Evolutionary conservation across 352 stramenopile species (phyloP), one percentile per base, ranked within the genome.

Genomic region (Phytopythium montanum): DNA sequence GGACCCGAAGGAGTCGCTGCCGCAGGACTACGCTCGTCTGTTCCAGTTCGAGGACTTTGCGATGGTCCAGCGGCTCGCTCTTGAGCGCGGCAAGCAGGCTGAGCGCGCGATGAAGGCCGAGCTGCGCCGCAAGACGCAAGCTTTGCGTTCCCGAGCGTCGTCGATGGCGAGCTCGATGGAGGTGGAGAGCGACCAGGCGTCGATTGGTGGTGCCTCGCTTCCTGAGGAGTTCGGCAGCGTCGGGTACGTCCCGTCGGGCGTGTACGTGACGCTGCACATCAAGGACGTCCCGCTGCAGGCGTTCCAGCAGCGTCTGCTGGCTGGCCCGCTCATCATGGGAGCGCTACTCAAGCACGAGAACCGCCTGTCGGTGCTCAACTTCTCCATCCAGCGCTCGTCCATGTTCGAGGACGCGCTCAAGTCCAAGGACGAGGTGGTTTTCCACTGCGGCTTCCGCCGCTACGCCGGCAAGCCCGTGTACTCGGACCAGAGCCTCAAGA

Each of bases 1-100:
- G 97, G 96, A 99, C 68, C 83, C 96, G 3, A 99, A 99, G 75
- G 98, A 99, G 77, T 98, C 95, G 68, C 90, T 99, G 9, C 98
- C 98, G 25, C 83, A 89, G 28, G 92, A 98, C 49, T 99, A 99
- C 73, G 92, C 93, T 26, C 88, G 94, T 7, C 82, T 99, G 28
- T 99, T 98, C 74, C 92, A 99, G 73, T 98, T 99, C 66, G 75
- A 87, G 12, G 96, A 97, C 77, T 99, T 99, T 70, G 86, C 89
- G 26, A 90, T 90, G 64, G 96, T 97, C 34, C 95, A 99, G 83
- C 91, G 95, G 29, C 74, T 93, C 59, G 91, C 98, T 9, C 86
- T 99, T 57, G 66, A 81, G 51, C 81, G 83, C 21, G 81, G 81
- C 56, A 91, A 92, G 63, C 69, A 84, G 8, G 85, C 81, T 9